Evolutionary conservation across 2,329 filamentous ascomycete species (phyloP).

Genomic region (Metarhizium brunneum): DNA sequence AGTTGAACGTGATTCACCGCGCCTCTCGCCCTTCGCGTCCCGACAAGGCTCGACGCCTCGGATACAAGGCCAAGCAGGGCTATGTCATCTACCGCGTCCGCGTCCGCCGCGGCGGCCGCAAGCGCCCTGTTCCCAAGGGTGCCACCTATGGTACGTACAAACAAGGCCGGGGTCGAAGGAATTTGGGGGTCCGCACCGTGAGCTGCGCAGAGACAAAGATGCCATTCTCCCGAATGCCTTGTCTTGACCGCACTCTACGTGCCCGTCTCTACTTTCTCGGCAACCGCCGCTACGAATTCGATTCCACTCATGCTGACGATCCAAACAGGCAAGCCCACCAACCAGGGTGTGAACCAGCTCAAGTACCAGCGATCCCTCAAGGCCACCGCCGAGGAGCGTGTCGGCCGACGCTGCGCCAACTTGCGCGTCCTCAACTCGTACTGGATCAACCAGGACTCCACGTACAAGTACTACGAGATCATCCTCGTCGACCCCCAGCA

Average conservation of each 20-base stretch:
- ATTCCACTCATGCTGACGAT: background rate
- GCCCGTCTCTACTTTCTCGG: too few species aligned
- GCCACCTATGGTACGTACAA: constrained; percentile 84
- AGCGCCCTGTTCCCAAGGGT: constrained; percentile 93
- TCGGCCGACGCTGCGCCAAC: constrained; percentile 98
- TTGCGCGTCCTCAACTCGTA: constrained; percentile 99
- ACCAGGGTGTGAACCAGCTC: constrained; percentile 99
- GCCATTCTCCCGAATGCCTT: too few species aligned
- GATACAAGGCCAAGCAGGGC: constrained; percentile 99
- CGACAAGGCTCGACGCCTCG: constrained; percentile 99
- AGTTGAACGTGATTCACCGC: constrained; percentile 99
- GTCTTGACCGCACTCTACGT: too few species aligned
- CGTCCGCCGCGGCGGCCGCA: constrained; percentile 97
- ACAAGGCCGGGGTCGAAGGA: background rate
- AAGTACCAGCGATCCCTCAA: constrained; percentile 99
- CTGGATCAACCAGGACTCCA: constrained; percentile 99
- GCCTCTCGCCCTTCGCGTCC: constrained; percentile 95
- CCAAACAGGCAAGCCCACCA: constrained; percentile 91
- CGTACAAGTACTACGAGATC: constrained; percentile 99
- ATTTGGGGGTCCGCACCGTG: too few species aligned
- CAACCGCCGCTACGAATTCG: too few species aligned
- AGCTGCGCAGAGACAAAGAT: too few species aligned
- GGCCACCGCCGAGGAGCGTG: constrained; percentile 98
- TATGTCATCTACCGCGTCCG: constrained; percentile 99
- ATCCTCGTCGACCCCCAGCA: constrained; percentile 99